Percentiles rank a stretch among this genome's conserved stretches.
Evolutionary conservation across 768 basidiomycete genomes (phyloP).

Genomic region (Suillus ampliporus): DNA sequence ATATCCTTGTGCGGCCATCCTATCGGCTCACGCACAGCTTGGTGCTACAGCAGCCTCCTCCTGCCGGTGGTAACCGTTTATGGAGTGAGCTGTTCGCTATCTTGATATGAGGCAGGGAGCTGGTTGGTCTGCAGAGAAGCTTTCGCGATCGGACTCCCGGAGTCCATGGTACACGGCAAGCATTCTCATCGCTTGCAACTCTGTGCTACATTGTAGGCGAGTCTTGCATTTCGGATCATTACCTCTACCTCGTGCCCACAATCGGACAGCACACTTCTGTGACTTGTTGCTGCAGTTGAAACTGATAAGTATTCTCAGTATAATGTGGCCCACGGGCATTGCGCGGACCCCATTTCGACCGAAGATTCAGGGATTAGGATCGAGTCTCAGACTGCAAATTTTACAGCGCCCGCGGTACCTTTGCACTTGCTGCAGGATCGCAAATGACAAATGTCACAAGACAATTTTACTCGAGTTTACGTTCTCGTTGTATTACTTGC

Average conservation of each 20-base stretch:
- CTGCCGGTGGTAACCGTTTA: background rate
- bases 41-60: background rate
- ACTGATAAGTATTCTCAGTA: background rate
- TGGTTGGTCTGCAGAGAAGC: background rate
- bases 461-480: background rate
- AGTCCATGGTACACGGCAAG: conserved; percentile 4
- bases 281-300: background rate
- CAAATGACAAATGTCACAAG: conserved; percentile 1
- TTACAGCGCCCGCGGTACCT: background rate
- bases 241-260: background rate
- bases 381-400: conserved; percentile 1
- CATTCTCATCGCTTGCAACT: background rate
- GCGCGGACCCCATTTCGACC: conserved; percentile 3
- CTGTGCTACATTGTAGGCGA: background rate
- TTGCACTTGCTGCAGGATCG: background rate
- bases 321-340: background rate
- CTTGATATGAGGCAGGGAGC: background rate
- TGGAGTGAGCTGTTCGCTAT: background rate
- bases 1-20: background rate
- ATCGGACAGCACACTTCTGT: background rate
- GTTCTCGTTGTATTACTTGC: background rate
- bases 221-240: background rate
- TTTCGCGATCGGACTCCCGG: no score
- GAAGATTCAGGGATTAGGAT: no score
- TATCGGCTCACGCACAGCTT: background rate